phyloP scores from a whole-genome alignment of 2,329 filamentous ascomycete species.

The Cordyceps pruinosa region DNA sequence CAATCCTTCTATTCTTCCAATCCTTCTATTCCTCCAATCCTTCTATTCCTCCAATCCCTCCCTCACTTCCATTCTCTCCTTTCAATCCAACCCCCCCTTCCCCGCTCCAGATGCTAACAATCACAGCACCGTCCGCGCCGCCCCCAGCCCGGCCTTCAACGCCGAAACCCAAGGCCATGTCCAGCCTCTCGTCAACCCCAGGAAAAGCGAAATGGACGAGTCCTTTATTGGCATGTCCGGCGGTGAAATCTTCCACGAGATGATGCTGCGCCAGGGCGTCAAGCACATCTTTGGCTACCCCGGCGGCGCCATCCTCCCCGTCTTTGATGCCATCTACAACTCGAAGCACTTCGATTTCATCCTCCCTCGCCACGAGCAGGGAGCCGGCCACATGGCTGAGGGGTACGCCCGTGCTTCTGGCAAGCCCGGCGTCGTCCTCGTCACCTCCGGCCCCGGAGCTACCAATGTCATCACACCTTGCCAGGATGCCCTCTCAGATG shows the following conservation, averaged over 20 bases:
- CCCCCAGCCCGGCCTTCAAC: constrained; percentile 58
- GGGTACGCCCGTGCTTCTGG: constrained; percentile 92
- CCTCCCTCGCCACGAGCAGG: constrained; percentile 92
- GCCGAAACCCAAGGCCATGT: constrained; percentile 50
- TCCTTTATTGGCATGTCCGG: constrained; percentile 91
- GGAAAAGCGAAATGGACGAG: constrained; percentile 64
- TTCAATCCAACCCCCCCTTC: background rate
- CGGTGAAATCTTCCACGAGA: constrained; percentile 97
- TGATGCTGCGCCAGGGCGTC: constrained; percentile 90
- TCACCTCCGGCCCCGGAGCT: constrained; percentile 92
- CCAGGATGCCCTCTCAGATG: constrained; percentile 92
- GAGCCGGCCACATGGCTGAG: constrained; percentile 97
- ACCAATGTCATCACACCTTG: constrained; percentile 96
- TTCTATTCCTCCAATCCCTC: background rate
- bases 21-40: background rate
- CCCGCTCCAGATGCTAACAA: constrained; percentile 2
- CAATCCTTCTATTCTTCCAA: background rate
- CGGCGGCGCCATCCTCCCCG: constrained; percentile 91
- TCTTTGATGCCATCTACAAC: constrained; percentile 98
- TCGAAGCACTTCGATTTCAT: constrained; percentile 95
- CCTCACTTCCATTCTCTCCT: background rate
- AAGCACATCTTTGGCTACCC: constrained; percentile 94
- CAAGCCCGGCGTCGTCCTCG: constrained; percentile 89
- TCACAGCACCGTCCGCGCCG: constrained; percentile 41
- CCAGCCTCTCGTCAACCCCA: constrained; percentile 58